Base-by-base conservation (phyloP, 78 protist species). In the Cavenderia fasciculata region DNA sequence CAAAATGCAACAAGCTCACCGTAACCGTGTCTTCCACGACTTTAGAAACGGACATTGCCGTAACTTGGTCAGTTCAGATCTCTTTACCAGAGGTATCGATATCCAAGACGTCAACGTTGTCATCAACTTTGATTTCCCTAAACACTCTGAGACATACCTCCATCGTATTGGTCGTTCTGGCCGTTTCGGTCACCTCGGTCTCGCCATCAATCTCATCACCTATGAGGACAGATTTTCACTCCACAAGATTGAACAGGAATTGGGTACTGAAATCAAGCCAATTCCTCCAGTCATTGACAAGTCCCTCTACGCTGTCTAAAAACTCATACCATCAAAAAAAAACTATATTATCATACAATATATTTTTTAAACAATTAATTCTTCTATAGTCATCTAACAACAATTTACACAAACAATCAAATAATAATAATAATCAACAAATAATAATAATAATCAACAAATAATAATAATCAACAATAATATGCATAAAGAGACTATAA, bases 131-230 rank as follows among this genome's bases (percentile, higher is more conserved):
- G 99, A 98, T 85, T 96, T 98, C 91, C 99, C 99, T 59, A 92
- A 93, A 68, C 93, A 69, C 56, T 75, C 97, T 21, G 99, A 98
- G 92, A 97, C 99, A 6, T 98, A 98, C 85, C 91, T 98, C 49
- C 99, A 98, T 78, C 94, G 99, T 46, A 98, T 99, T 31, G 99
- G 99, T 51, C 97, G 99, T 21, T 87, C 96, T 1, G 99, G 99
- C 6, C 94, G 99, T 33, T 98, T 94, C 61, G 99, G 99, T 18
- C 99, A 97, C 78, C 92, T 96, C 14, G 99, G 99, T 27, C 77
- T 99, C 2, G 99, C 99, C 82, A 96, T 99, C 96, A 99, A 99
- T 95, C 95, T 99, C 65, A 93, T 98, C 94, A 98, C 99, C 62
- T 89, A 74, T 36, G 98, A 97, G 21, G 99, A 98, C 86, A 78